phyloP scores from a whole-genome alignment of 2,329 filamentous ascomycete genomes.

The Fusarium subglutinans region DNA sequence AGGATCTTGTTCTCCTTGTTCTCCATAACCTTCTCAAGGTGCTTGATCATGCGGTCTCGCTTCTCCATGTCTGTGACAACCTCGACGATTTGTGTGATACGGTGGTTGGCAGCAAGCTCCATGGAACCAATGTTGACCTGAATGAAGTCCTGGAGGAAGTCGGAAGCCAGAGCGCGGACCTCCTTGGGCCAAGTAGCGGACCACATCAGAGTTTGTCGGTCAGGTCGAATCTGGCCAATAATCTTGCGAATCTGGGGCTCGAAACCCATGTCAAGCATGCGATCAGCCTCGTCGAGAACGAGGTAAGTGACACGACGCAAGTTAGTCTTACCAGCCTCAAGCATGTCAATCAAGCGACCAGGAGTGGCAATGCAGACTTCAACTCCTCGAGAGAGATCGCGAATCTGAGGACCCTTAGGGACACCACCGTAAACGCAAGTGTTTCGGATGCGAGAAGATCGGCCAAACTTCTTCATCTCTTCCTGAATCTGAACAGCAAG shows the following conservation, averaged over 20 bases:
- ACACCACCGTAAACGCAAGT: conserved; percentile 99
- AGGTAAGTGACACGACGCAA: conserved; percentile 97
- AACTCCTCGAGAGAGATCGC: conserved; percentile 92
- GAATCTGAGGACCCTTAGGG: conserved; percentile 95
- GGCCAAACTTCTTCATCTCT: conserved; percentile 98
- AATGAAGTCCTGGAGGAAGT: conserved; percentile 95
- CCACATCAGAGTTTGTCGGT: conserved; percentile 99
- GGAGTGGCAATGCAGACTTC: conserved; percentile 99
- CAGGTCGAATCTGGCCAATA: conserved; percentile 94
- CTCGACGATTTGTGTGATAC: conserved; percentile 97
- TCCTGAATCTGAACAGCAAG: conserved; percentile 98
- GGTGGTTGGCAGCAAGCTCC: conserved; percentile 95
- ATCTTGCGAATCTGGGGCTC: conserved; percentile 99
- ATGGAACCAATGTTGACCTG: conserved; percentile 98
- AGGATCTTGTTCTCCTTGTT: conserved; percentile 94
- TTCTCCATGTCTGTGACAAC: conserved; percentile 97
- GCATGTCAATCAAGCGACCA: conserved; percentile 97
- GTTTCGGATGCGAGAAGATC: conserved; percentile 97
- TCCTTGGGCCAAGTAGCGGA: conserved; percentile 99
- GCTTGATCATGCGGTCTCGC: conserved; percentile 96
- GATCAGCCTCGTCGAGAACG: conserved; percentile 97
- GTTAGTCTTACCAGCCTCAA: conserved; percentile 98
- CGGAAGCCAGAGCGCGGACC: conserved; percentile 87
- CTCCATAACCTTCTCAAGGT: conserved; percentile 97
- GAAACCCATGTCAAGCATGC: conserved; percentile 99